Base-by-base conservation (phyloP, 306 rosid genomes). In the Quillaja saponaria region DNA sequence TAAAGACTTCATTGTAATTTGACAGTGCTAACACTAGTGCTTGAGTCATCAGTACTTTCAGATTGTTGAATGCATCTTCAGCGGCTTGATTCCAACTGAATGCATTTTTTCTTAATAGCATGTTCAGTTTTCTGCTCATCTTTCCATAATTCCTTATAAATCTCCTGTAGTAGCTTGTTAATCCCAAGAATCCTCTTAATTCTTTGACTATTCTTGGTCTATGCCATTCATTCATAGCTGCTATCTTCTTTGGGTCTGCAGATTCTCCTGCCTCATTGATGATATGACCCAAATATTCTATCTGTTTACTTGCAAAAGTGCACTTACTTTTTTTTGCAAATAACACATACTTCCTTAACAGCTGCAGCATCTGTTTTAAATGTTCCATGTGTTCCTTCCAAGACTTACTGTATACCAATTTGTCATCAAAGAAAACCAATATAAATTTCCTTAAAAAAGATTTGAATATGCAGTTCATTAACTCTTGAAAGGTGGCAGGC, bases 371-470 rank as follows among this genome's bases (percentile, higher is more conserved):
- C 5, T 0, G 1, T 0, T 21, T 12, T 9, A 53, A 3, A 10
- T 52, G 52, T 5, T 7, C 8, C 3, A 51, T 0, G 13, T 51
- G 42, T 1, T 25, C 15, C 0, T 25, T 2, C 16, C 11, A n/a
- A 0, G 40, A 6, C 7, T 9, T 9, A 10, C 52, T 37, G 5
- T 63, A 63, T 0, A 49, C 34, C 0, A 63, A 8, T 0, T 40
- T 65, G 14, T 52, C 70, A 40, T 53, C 10, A 38, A 39, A 51
- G 25, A 51, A 51, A 0, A 64, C 52, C 2, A 18, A 13, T 15
- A 13, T 34, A 19, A 21, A 18, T 2, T 18, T 10, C 18, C 31
- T 19, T 3, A 50, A 19, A 7, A 16, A 18, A 5, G 31, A 13
- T 13, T 11, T 18, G 18, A 50, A 50, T 3, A 50, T 5, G 4